phyloP scores from a whole-genome alignment of 75 land plant species.

The Cunninghamia lanceolata region DNA sequence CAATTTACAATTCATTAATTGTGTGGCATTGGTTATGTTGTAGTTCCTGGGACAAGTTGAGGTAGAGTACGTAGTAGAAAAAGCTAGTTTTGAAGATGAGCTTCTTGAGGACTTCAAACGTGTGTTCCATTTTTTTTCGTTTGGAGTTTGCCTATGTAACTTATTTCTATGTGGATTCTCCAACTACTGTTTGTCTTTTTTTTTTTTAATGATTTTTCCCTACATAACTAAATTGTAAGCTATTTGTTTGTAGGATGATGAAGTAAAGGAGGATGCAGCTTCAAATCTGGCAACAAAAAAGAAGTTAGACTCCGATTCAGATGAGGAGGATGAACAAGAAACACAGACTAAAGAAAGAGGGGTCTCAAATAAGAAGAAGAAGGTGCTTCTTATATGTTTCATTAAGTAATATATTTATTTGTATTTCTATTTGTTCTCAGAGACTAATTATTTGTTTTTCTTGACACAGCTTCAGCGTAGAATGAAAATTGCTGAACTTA shows the following conservation, averaged over 20 bases:
- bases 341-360: constrained; percentile 74
- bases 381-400: constrained; percentile 44
- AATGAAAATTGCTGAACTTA: constrained; percentile 98
- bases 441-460: neutral
- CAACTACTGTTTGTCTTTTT: neutral
- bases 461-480: constrained; percentile 71
- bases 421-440: neutral
- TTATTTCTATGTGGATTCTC: neutral
- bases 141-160: constrained; percentile 8
- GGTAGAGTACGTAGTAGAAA: constrained; percentile 78
- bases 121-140: constrained; percentile 75
- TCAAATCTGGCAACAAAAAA: constrained; percentile 42
- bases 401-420: neutral
- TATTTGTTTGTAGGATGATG: constrained; percentile 42
- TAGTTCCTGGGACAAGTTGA: constrained; percentile 49
- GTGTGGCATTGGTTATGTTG: neutral
- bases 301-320: constrained; percentile 62
- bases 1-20: neutral
- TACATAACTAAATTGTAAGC: neutral
- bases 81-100: constrained; percentile 55
- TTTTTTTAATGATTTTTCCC: neutral
- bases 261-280: constrained; percentile 51
- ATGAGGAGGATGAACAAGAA: constrained; percentile 83
- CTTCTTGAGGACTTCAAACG: constrained; percentile 64
- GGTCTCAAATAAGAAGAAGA: constrained; percentile 94